These are phyloP conservation scores for Kodamaea ohmeri DNA, from an alignment of 1,139 yeast species.

Conservation along the genomic window DNA sequence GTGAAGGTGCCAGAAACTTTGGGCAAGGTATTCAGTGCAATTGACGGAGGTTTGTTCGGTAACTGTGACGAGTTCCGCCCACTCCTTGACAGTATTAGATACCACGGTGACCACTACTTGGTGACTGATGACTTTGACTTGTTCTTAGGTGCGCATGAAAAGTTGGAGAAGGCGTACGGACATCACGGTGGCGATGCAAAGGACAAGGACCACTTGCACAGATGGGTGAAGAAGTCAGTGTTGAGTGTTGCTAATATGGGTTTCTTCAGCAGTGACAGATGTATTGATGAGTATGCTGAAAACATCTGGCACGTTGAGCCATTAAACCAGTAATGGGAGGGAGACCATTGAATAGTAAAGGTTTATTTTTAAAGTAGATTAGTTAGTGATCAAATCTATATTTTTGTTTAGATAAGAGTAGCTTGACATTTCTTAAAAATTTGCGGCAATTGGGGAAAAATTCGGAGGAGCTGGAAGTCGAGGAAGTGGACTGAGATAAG, in stretches of 20 bases:
- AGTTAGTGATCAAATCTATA: not conserved
- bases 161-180: constrained; percentile 71
- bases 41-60: constrained; percentile 73
- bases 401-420: not conserved
- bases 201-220: constrained; percentile 53
- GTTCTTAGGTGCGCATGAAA: constrained; percentile 74
- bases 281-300: constrained; percentile 90
- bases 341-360: not conserved
- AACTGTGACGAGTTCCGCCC: constrained; percentile 64
- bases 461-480: too few relatives aligned
- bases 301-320: constrained; percentile 92
- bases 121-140: constrained; percentile 88
- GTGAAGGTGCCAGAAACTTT: constrained; percentile 56
- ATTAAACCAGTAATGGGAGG: constrained; percentile 25
- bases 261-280: constrained; percentile 86
- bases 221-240: constrained; percentile 77
- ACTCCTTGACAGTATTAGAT: constrained; percentile 64
- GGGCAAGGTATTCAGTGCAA: constrained; percentile 59
- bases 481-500: too few relatives aligned
- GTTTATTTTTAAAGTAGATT: constrained; percentile 1
- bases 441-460: too few relatives aligned
- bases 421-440: too few relatives aligned
- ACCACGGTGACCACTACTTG: constrained; percentile 81
- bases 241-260: constrained; percentile 90
- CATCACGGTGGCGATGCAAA: constrained; percentile 41